These are phyloP conservation scores for Lodderomyces jiufengensis DNA, from an alignment of 1,139 yeast species.

Conservation along the genomic window DNA sequence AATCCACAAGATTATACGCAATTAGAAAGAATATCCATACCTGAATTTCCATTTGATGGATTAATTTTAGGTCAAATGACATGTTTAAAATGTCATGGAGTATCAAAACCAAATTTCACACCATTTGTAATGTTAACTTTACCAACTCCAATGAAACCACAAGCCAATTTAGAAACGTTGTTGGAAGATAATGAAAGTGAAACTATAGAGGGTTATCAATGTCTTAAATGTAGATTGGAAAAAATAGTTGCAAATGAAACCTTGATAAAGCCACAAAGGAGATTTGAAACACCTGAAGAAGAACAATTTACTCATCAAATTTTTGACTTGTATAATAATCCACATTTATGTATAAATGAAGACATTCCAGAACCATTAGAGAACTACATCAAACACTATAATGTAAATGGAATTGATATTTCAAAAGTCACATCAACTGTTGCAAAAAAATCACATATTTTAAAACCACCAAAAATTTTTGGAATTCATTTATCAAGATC, in stretches of 20 bases:
- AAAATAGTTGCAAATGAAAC: constrained; percentile 40
- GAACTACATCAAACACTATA: constrained; percentile 43
- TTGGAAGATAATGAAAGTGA: constrained; percentile 62
- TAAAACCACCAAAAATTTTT: constrained; percentile 66
- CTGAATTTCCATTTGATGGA: constrained; percentile 75
- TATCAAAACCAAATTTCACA: constrained; percentile 56
- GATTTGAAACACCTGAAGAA: constrained; percentile 16
- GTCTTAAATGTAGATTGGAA: constrained; percentile 61
- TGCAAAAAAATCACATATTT: constrained; percentile 57
- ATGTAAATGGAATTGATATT: constrained; percentile 41
- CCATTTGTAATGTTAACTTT: constrained; percentile 73
- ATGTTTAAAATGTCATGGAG: constrained; percentile 64
- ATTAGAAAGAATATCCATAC: constrained; percentile 34
- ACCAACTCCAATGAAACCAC: constrained; percentile 61
- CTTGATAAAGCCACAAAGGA: constrained; percentile 13
- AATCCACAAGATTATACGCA: constrained; percentile 15
- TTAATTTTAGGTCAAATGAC: constrained; percentile 60
- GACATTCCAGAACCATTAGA: constrained; percentile 49
- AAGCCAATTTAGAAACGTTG: constrained; percentile 50
- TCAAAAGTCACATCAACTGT: constrained; percentile 58
- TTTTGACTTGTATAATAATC: constrained; percentile 25
- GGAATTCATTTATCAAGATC: constrained; percentile 83
- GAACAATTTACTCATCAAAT: constrained; percentile 24
- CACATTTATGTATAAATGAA: constrained; percentile 53
- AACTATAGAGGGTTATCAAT: constrained; percentile 75